A percentile compares a stretch with the other conserved stretches of the same genome.
Evolutionary conservation across 768 basidiomycete species (phyloP).

Genomic region (Pleurotus giganteus): DNA sequence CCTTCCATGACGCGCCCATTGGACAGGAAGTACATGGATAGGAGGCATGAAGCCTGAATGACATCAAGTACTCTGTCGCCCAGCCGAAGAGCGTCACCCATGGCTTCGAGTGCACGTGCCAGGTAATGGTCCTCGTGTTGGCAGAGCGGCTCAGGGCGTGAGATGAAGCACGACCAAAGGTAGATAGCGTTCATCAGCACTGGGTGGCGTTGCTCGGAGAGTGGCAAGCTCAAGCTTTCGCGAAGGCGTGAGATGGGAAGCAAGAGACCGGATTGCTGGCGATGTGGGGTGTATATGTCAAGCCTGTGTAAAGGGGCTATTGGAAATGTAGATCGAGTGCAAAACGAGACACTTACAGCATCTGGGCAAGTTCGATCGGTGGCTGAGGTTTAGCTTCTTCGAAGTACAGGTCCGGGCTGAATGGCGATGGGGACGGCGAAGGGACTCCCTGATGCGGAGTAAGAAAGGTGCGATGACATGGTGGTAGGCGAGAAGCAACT

Average conservation of each 20-base stretch:
- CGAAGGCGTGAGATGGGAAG: conserved; percentile 65
- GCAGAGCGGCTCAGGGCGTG: conserved; percentile 65
- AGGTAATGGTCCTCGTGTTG: conserved; percentile 77
- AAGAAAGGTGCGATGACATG: conserved; percentile 10
- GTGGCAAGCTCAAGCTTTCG: conserved; percentile 53
- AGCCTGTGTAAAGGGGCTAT: conserved; percentile 41
- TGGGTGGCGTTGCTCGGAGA: conserved; percentile 67
- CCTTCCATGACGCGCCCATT: conserved; percentile 80
- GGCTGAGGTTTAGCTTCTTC: conserved; percentile 45
- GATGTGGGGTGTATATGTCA: conserved; percentile 74
- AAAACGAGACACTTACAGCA: conserved; percentile 49
- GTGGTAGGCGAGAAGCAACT: neutral
- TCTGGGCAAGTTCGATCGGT: conserved; percentile 59
- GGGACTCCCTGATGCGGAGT: conserved; percentile 31
- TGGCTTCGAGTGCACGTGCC: conserved; percentile 54
- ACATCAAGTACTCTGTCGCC: conserved; percentile 61
- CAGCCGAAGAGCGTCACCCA: conserved; percentile 61
- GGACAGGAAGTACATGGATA: conserved; percentile 74
- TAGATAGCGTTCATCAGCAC: conserved; percentile 79
- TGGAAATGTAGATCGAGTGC: conserved; percentile 9
- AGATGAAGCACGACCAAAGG: conserved; percentile 81
- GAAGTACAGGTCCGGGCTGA: conserved; percentile 44
- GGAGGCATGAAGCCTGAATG: conserved; percentile 72
- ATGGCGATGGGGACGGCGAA: conserved; percentile 53
- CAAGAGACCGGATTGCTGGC: conserved; percentile 71